These are phyloP conservation scores for Botrytis pseudocinerea DNA, from an alignment of 2,329 filamentous ascomycete species.

Conservation along the genomic window DNA sequence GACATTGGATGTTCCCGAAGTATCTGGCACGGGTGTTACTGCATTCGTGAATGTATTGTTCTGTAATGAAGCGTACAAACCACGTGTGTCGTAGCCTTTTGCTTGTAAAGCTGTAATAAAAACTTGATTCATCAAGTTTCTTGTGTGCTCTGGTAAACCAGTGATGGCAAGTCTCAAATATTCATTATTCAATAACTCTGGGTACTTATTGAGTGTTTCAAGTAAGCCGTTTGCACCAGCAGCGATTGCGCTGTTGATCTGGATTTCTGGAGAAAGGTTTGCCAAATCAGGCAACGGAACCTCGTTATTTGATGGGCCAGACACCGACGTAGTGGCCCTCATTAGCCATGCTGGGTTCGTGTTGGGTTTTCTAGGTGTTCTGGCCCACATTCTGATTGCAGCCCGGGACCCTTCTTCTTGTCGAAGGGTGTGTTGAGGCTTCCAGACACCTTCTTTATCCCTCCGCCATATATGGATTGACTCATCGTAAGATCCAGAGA, in stretches of 20 bases:
- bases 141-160: slow-evolving; percentile 23
- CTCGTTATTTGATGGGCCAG: not conserved
- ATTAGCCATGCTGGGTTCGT: slow-evolving; percentile 7
- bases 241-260: slow-evolving; percentile 56
- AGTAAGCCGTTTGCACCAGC: slow-evolving; percentile 50
- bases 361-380: slow-evolving; percentile 8
- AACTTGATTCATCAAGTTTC: slow-evolving; percentile 27
- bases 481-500: slow-evolving; percentile 95
- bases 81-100: not conserved
- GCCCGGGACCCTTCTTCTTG: slow-evolving; percentile 69
- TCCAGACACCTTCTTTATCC: slow-evolving; percentile 82
- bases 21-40: slow-evolving; percentile 19
- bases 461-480: slow-evolving; percentile 94
- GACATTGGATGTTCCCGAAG: slow-evolving; percentile 29
- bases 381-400: slow-evolving; percentile 39
- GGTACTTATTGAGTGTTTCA: slow-evolving; percentile 32
- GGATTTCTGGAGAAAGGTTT: slow-evolving; percentile 42
- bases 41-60: not conserved
- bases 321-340: not conserved
- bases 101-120: slow-evolving; percentile 17
- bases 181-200: slow-evolving; percentile 31
- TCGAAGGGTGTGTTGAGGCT: slow-evolving; percentile 69
- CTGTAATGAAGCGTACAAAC: slow-evolving; percentile 7
- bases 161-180: slow-evolving; percentile 29
- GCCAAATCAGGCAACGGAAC: not conserved